phyloP scores from a whole-genome alignment of 148 eudicot genomes.

The Chenopodium quinoa region DNA sequence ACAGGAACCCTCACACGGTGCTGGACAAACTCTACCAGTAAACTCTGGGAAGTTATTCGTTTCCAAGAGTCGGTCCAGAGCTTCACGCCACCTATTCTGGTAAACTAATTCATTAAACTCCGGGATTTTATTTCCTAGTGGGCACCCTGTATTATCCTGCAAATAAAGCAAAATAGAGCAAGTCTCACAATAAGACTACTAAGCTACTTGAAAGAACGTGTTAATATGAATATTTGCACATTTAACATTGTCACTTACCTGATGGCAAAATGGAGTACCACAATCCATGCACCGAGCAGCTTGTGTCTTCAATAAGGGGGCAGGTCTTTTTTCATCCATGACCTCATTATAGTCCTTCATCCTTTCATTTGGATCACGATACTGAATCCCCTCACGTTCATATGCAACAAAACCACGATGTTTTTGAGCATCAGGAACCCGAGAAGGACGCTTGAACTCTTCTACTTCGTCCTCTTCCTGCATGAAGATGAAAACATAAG shows the following conservation, averaged over 20 bases:
- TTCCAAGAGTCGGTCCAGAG: constrained; percentile 88
- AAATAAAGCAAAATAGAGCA: constrained; percentile 8
- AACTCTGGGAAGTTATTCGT: constrained; percentile 98
- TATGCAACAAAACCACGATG: constrained; percentile 89
- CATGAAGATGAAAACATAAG: constrained; percentile 7
- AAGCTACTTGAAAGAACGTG: background rate
- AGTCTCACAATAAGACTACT: constrained; percentile 1
- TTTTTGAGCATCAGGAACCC: constrained; percentile 76
- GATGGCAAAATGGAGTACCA: constrained; percentile 99
- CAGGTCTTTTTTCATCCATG: constrained; percentile 78
- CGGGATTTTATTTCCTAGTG: constrained; percentile 96
- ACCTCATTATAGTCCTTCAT: constrained; percentile 91
- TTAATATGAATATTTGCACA: background rate
- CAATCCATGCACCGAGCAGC: constrained; percentile 99
- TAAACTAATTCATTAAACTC: constrained; percentile 96
- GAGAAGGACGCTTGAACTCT: constrained; percentile 52
- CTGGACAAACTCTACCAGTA: constrained; percentile 98
- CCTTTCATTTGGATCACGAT: constrained; percentile 81
- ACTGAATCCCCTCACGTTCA: constrained; percentile 83
- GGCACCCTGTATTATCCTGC: constrained; percentile 97
- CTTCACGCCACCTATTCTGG: constrained; percentile 99
- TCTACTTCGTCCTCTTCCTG: constrained; percentile 41
- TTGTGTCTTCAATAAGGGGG: constrained; percentile 81
- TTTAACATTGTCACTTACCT: constrained; percentile 40
- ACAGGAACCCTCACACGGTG: constrained; percentile 99